Evolutionary conservation across 495 filamentous ascomycete species (phyloP), one percentile per base, ranked within the genome.

Genomic region (Trichoderma asperelloides): DNA sequence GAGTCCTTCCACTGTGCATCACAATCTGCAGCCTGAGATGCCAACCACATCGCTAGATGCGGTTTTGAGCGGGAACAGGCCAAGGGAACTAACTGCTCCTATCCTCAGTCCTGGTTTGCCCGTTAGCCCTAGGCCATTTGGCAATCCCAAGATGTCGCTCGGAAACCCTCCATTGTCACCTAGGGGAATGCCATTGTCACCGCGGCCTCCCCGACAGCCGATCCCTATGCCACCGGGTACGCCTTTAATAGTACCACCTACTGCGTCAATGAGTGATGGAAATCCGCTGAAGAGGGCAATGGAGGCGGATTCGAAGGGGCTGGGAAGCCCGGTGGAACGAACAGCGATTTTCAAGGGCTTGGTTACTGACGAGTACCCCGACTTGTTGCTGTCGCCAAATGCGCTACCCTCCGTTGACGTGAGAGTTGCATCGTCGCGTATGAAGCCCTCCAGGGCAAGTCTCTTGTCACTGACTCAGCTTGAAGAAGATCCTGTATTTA

Each of bases 401-500:
- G 91, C 93, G n/a, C 84, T 98, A 21, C 89, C 92, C 12, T 88
- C 90, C 23, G 86, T 98, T 69, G 86, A 90, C 70, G 88, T 96
- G 30, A 89, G 82, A 71, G 94, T 97, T 9, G 90, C 90, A 12
- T 98, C 96, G 8, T 97, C 94, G 65, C 86, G 95, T n/a, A 87
- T 78, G 78, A 92, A 89, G 71, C 96, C 95, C 25, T 96, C 93
- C 1, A 82, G 94, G 66, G 87, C 91, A 13, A 97, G 93, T 69
- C 84, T 93, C 66, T 74, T 96, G 71, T 89, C 84, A 18, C 72
- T 86, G 27, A 87, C 86, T 9, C 85, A 85, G 69, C 79, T 88
- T 18, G 92, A 95, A 47, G 92, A 95, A 72, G 96, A 97, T 72
- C 92, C 93, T 2, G 96, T 98, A 0, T 96, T 97, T 70, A 96